A percentile compares a stretch with the other conserved stretches of the same genome.
Evolutionary conservation across 2,329 filamentous ascomycete species (phyloP).

Genomic region (Scedosporium dehoogii): DNA sequence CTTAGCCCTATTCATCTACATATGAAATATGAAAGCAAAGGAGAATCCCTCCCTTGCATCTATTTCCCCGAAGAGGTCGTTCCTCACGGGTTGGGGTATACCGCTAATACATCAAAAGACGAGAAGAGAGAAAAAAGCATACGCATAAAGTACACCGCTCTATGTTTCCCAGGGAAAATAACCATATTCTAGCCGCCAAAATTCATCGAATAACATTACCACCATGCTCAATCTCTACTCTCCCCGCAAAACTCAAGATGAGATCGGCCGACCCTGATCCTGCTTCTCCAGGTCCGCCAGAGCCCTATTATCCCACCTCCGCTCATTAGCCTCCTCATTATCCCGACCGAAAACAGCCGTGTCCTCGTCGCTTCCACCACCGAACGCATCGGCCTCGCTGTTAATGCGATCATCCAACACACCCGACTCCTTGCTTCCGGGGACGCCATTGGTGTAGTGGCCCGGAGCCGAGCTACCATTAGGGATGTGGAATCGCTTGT

Average conservation of each 20-base stretch:
- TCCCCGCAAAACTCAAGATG: not conserved
- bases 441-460: not conserved
- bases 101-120: not conserved
- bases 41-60: too few relatives aligned
- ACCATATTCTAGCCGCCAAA: not conserved
- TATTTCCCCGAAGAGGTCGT: too few relatives aligned
- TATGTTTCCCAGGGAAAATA: too few relatives aligned
- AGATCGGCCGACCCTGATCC: not conserved
- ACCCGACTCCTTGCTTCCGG: not conserved
- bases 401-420: not conserved
- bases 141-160: not conserved
- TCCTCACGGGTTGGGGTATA: too few relatives aligned
- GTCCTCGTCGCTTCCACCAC: not conserved
- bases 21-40: too few relatives aligned
- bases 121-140: not conserved
- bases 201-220: not conserved
- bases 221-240: not conserved
- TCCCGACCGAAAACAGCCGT: not conserved
- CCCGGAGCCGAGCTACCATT: constrained; percentile 54
- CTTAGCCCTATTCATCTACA: too few relatives aligned
- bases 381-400: constrained; percentile 3
- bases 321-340: not conserved
- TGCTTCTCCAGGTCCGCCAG: constrained; percentile 4
- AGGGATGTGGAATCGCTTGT: constrained; percentile 66
- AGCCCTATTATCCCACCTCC: not conserved